Conservation (phyloP, 352 stramenopile genomes). For the Phytophthora niederhauseri region DNA sequence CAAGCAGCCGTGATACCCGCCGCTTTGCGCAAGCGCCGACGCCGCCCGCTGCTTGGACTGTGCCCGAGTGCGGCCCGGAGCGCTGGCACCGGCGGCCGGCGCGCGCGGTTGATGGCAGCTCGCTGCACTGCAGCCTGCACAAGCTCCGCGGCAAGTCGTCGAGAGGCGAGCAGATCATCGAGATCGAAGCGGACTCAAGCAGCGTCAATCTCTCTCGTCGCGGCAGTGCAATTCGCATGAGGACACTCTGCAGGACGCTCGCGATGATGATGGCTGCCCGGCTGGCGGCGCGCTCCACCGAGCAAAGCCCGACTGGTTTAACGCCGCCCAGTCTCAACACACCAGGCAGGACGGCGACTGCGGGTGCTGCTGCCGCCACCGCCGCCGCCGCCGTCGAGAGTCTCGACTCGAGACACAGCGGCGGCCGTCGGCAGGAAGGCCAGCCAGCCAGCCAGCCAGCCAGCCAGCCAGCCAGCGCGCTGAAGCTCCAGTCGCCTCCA, state of each 20-base stretch:
- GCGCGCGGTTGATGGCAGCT: neutral
- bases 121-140: neutral
- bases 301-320: constrained; percentile 2
- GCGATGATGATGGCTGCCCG: constrained; percentile 23
- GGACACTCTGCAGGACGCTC: constrained; percentile 3
- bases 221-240: neutral
- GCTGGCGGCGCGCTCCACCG: neutral
- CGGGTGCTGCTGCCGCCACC: neutral
- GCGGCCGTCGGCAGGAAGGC: neutral
- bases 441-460: too few relatives aligned
- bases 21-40: neutral
- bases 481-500: neutral
- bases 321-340: constrained; percentile 17
- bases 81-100: neutral
- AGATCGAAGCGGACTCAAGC: neutral
- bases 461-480: neutral
- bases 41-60: neutral
- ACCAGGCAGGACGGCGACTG: constrained; percentile 1
- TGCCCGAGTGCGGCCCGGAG: neutral
- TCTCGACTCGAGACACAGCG: too few relatives aligned
- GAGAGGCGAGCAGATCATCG: neutral
- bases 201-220: neutral
- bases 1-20: neutral
- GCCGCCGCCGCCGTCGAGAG: too few relatives aligned
- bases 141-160: neutral